Percentiles rank a stretch among this genome's conserved stretches.
phyloP scores from a whole-genome alignment of 164 flowering plant species.

The Tetrastigma voinierianum region DNA sequence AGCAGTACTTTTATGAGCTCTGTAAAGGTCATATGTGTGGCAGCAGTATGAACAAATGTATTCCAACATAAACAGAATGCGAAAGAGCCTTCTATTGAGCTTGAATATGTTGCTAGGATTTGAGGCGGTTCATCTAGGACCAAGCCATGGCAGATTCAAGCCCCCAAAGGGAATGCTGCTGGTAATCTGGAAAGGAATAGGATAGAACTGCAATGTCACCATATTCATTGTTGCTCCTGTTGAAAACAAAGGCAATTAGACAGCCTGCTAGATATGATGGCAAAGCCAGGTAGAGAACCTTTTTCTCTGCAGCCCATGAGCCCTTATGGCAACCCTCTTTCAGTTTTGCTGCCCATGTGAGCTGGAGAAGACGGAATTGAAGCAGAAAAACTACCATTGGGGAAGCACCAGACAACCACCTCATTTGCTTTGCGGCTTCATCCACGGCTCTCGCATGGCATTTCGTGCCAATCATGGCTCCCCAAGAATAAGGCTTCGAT shows the following conservation, averaged over 20 bases:
- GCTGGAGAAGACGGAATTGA: neutral
- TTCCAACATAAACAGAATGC: neutral
- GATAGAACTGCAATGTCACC: neutral
- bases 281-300: neutral
- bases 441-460: neutral
- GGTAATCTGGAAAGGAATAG: neutral
- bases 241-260: neutral
- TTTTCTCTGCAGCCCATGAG: neutral
- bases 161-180: neutral
- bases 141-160: neutral
- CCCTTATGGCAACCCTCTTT: neutral
- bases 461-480: neutral
- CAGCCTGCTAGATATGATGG: neutral
- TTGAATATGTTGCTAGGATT: neutral
- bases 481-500: neutral
- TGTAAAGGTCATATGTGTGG: too few species aligned
- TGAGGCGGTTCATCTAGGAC: neutral
- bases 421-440: neutral
- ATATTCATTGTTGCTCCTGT: neutral
- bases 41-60: neutral
- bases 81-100: neutral
- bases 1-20: too few species aligned
- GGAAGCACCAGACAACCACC: neutral
- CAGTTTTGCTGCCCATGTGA: neutral
- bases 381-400: neutral